Evolutionary conservation across 768 basidiomycete species (phyloP).

Genomic region (Nidularia sp.): DNA sequence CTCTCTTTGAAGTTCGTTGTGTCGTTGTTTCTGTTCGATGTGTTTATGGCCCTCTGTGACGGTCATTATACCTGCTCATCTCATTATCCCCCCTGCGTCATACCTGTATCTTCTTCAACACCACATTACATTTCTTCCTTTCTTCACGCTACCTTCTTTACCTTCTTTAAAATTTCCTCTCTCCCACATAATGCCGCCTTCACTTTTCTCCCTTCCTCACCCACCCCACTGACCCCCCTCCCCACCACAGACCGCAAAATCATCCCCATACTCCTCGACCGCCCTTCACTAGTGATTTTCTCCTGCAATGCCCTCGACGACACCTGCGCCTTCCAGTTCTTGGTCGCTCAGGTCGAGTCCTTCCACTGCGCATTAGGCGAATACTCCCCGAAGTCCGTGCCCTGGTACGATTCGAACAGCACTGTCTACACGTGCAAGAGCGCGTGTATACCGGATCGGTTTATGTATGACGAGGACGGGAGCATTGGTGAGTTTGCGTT

Average conservation of each 20-base stretch:
- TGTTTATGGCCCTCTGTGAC: too few relatives aligned
- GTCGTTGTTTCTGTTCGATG: too few relatives aligned
- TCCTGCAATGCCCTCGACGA: constrained; percentile 65
- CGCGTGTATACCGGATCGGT: constrained; percentile 88
- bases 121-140: too few relatives aligned
- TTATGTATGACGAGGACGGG: constrained; percentile 94
- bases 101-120: too few relatives aligned
- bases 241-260: constrained; percentile 79
- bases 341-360: constrained; percentile 91
- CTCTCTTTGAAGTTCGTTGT: too few relatives aligned
- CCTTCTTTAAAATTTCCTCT: background rate
- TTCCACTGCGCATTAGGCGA: constrained; percentile 88
- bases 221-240: background rate
- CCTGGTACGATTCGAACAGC: constrained; percentile 61
- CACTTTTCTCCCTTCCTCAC: background rate
- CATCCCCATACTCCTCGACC: constrained; percentile 81
- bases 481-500: constrained; percentile 67
- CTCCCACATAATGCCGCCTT: background rate
- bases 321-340: constrained; percentile 95
- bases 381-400: constrained; percentile 35
- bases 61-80: too few relatives aligned
- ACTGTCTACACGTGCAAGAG: constrained; percentile 82
- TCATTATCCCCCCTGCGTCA: too few relatives aligned
- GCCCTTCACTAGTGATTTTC: constrained; percentile 96
- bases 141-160: background rate